These are phyloP conservation scores for Lepraria neglecta DNA, from an alignment of 495 filamentous ascomycete genomes.

Conservation along the genomic window DNA sequence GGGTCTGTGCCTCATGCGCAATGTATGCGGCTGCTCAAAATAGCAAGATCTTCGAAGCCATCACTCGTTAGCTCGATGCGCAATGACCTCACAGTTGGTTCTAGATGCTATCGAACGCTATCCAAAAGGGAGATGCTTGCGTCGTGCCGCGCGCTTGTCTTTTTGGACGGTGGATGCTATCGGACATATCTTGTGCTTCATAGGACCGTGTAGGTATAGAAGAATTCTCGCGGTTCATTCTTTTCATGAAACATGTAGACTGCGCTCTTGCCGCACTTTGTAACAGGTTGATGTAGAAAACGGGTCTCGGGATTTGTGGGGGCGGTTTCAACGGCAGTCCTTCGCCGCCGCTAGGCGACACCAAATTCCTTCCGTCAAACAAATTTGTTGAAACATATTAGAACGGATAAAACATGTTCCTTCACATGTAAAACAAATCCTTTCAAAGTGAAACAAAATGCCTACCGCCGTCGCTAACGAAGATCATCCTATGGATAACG, in stretches of 20 bases:
- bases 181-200: too few relatives aligned
- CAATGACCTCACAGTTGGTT: slow-evolving; percentile 1
- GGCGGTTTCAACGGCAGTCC: neutral
- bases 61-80: neutral
- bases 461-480: slow-evolving; percentile 16
- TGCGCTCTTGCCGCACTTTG: neutral
- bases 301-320: neutral
- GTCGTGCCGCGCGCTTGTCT: slow-evolving; percentile 14
- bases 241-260: neutral
- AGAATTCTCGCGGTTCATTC: neutral
- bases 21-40: slow-evolving; percentile 11
- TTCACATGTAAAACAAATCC: neutral
- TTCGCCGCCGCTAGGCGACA: slow-evolving; percentile 3
- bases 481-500: slow-evolving; percentile 16
- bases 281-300: neutral
- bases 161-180: too few relatives aligned
- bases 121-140: neutral
- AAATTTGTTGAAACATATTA: neutral
- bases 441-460: slow-evolving; percentile 7
- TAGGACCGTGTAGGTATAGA: too few relatives aligned
- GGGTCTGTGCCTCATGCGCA: slow-evolving; percentile 7
- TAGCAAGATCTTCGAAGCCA: slow-evolving; percentile 14
- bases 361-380: slow-evolving; percentile 1
- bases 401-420: neutral
- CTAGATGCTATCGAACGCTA: slow-evolving; percentile 11